phyloP scores from a whole-genome alignment of 164 flowering plant species.

The Liquidambar formosana region DNA sequence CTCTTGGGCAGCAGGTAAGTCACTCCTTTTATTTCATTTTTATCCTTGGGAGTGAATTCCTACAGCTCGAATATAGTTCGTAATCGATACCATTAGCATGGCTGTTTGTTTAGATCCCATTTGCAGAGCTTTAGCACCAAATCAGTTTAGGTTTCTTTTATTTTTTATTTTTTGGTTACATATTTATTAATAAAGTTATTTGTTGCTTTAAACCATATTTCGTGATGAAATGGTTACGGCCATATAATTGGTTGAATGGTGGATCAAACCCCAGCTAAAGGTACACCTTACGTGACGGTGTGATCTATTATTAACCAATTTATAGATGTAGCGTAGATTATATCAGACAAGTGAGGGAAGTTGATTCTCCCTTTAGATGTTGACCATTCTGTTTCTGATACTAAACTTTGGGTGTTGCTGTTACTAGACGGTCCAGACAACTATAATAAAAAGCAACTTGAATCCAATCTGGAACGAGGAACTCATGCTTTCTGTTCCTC shows the following conservation, averaged over 20 bases:
- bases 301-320: no score
- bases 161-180: no score
- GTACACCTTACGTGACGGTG: no score
- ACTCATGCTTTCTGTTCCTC: constrained; percentile 92
- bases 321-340: not conserved
- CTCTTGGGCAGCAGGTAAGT: constrained; percentile 82
- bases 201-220: no score
- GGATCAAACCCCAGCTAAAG: no score
- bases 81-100: not conserved
- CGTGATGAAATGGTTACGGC: no score
- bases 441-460: constrained; percentile 71
- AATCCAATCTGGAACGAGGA: constrained; percentile 96
- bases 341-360: not conserved
- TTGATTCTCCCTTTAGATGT: not conserved
- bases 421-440: constrained; percentile 68
- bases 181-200: no score
- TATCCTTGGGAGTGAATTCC: constrained; percentile 1
- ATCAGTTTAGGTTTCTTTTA: no score
- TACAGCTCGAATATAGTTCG: not conserved
- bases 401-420: constrained; percentile 22
- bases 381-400: constrained; percentile 6
- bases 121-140: no score
- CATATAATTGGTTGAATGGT: no score
- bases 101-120: no score
- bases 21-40: constrained; percentile 5